Conservation (phyloP, 495 filamentous ascomycete genomes). For the Entonaema liquescens region DNA sequence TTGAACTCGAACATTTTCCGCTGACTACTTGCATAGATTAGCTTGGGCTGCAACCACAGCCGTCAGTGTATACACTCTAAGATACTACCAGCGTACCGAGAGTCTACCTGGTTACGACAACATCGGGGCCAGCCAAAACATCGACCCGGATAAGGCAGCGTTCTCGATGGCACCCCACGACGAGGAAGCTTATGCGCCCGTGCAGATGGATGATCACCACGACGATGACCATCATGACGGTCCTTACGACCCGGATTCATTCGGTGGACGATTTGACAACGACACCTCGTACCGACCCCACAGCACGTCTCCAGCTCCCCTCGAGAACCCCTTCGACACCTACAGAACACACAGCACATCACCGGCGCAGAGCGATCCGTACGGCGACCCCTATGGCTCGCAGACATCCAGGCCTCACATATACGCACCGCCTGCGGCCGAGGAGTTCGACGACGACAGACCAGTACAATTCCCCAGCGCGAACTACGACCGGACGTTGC, state of each 20-base stretch:
- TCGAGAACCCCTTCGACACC: constrained; percentile 56
- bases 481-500: constrained; percentile 55
- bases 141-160: constrained; percentile 66
- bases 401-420: constrained; percentile 33
- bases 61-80: constrained; percentile 79
- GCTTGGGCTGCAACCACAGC: constrained; percentile 75
- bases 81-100: constrained; percentile 81
- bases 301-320: constrained; percentile 44
- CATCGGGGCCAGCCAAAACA: constrained; percentile 58
- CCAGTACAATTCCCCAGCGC: constrained; percentile 54
- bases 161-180: constrained; percentile 66
- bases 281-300: constrained; percentile 46
- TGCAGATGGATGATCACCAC: constrained; percentile 56
- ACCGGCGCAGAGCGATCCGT: constrained; percentile 43
- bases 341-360: constrained; percentile 43
- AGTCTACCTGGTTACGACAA: constrained; percentile 74
- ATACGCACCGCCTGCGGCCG: constrained; percentile 52
- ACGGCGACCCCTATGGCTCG: constrained; percentile 46
- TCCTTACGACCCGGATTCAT: constrained; percentile 49
- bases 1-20: background rate
- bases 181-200: constrained; percentile 60
- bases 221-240: constrained; percentile 45
- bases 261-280: constrained; percentile 42
- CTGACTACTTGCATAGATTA: constrained; percentile 60
- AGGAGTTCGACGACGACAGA: constrained; percentile 51